Evolutionary conservation across 306 rosid species (phyloP).

Genomic region (Datisca glomerata): DNA sequence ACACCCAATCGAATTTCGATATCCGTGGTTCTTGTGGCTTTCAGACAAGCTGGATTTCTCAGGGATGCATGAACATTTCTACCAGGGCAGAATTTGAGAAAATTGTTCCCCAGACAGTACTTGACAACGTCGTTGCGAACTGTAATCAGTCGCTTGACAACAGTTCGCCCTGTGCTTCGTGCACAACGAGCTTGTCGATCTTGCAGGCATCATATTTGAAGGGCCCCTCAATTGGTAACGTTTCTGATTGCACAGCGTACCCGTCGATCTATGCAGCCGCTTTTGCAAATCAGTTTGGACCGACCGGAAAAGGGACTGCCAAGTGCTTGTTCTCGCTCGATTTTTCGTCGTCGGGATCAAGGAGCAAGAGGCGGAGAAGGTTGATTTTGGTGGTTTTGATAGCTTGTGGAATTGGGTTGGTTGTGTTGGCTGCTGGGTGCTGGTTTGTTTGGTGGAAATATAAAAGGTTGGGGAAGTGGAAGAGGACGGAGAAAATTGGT

Average conservation of each 20-base stretch:
- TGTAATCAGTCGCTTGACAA: constrained; percentile 44
- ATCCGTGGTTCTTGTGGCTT: constrained; percentile 35
- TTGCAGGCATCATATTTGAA: constrained; percentile 23
- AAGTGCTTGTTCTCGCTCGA: constrained; percentile 42
- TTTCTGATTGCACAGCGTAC: constrained; percentile 43
- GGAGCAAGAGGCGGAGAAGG: constrained; percentile 13
- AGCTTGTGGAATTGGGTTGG: constrained; percentile 17
- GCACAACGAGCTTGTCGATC: constrained; percentile 28
- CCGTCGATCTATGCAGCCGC: constrained; percentile 61
- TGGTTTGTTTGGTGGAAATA: constrained; percentile 29
- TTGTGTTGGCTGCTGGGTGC: constrained; percentile 15
- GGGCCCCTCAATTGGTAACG: constrained; percentile 31
- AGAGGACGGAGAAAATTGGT: constrained; percentile 7
- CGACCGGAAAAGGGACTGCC: constrained; percentile 40
- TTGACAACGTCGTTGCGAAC: constrained; percentile 5
- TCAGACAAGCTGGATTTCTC: constrained; percentile 36
- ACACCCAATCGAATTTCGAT: constrained; percentile 15
- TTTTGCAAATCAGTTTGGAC: constrained; percentile 30
- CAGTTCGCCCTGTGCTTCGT: constrained; percentile 60
- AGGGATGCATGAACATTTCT: constrained; percentile 72
- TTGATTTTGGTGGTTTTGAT: constrained; percentile 27
- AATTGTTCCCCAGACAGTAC: background rate
- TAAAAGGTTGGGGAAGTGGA: constrained; percentile 1
- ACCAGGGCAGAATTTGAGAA: constrained; percentile 29
- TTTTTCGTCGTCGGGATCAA: constrained; percentile 9